Percentiles rank a stretch among this genome's conserved stretches.
Conservation (phyloP, 1,139 yeast genomes). For the Debaryomyces psychrophilus region DNA sequence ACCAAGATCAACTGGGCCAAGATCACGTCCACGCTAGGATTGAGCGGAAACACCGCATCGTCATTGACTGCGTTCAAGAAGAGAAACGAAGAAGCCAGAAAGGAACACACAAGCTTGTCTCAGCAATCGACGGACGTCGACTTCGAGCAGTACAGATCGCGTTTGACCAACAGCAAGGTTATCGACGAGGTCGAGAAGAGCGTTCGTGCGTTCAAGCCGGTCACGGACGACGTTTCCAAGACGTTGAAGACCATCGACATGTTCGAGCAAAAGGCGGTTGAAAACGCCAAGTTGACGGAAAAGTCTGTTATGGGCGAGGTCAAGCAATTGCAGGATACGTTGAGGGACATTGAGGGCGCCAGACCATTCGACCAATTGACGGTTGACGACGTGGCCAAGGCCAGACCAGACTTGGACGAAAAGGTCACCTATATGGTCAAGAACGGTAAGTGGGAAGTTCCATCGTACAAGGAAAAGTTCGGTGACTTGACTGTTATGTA, state of each 20-base stretch:
- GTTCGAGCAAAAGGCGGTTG: slow-evolving; percentile 93
- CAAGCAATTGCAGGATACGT: slow-evolving; percentile 80
- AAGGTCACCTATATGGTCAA: slow-evolving; percentile 94
- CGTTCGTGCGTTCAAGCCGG: slow-evolving; percentile 76
- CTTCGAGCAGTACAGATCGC: slow-evolving; percentile 75
- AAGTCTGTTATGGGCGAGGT: slow-evolving; percentile 84
- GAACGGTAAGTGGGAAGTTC: slow-evolving; percentile 98
- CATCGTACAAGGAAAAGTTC: slow-evolving; percentile 97
- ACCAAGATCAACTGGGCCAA: slow-evolving; percentile 95
- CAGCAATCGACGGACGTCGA: slow-evolving; percentile 78
- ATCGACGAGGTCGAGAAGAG: slow-evolving; percentile 82
- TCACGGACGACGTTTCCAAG: slow-evolving; percentile 81
- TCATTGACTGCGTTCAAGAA: slow-evolving; percentile 91
- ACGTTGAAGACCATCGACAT: slow-evolving; percentile 91
- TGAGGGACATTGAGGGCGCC: slow-evolving; percentile 91
- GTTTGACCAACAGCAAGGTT: slow-evolving; percentile 79
- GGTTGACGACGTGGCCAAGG: slow-evolving; percentile 90
- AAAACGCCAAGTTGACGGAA: slow-evolving; percentile 94
- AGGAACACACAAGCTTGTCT: slow-evolving; percentile 69
- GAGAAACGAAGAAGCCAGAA: slow-evolving; percentile 98
- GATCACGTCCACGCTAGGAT: slow-evolving; percentile 84
- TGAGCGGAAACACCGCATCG: slow-evolving; percentile 89
- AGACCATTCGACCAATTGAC: slow-evolving; percentile 98
- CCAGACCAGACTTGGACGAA: slow-evolving; percentile 96
- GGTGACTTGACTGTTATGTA: slow-evolving; percentile 96